Base-by-base conservation (phyloP, 768 basidiomycete species). In the Pisolithus tinctorius region DNA sequence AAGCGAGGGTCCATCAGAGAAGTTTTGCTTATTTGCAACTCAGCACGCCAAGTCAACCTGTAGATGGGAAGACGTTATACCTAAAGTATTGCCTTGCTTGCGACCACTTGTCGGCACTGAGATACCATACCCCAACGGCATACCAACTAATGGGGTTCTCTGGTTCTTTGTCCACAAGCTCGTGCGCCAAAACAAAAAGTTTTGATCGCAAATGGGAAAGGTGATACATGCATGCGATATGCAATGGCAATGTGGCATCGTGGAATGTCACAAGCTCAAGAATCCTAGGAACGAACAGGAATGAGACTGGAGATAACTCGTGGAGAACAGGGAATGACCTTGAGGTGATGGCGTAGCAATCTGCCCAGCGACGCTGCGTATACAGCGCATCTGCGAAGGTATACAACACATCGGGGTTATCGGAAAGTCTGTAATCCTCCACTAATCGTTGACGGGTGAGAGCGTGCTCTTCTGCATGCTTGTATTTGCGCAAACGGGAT, bases 181-280 rank as follows among this genome's bases (percentile, higher is more conserved):
- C 91, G 61, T 98, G 96, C 0, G 96, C 96, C 37, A 98, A 78
- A 55, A 99, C 86, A 71, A 97, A 99, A 6, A 99, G 80, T 59
- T 87, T 86, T 3, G 94, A 93, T 60, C 94, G 89, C 10, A 97
- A 73, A 65, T 95, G 86, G 25, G 85, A 81, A 17, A 98, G 76
- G 67, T 99, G 95, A 63, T 94, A 89, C 91, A 98, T 95, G 78
- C 95, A 97, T 4, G 95, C 93, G 31, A 99, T 85, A 63, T 99
- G 95, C 52, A 98, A 65, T 0, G 94, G 93, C 71, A 98, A 85
- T 1, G 95, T 91, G 6, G 87, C 80, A 29, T 84, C 82, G 65
- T 99, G 96, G 39, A 91, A 82, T 1, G 87, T 78, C n/a, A 90
- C 84, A 9, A 90, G 74, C 14, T 82, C 80, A 41, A 97, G 74